Percentiles rank a stretch among this genome's conserved stretches.
Conservation (phyloP, 2,329 filamentous ascomycete species). For the Shiraia sp. region DNA sequence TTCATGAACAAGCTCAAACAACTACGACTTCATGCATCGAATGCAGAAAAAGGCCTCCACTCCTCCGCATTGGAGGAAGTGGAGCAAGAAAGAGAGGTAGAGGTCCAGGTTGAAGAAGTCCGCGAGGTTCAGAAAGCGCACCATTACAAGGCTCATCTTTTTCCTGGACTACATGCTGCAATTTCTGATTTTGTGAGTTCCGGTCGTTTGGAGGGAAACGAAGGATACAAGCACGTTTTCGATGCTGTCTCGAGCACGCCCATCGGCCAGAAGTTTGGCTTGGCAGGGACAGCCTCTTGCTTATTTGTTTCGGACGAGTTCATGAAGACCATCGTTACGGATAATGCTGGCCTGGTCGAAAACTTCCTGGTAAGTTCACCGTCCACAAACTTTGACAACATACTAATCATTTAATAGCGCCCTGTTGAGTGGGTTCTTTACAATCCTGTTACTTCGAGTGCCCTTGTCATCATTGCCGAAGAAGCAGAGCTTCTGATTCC, state of each 20-base stretch:
- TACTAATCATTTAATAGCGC: slow-evolving; percentile 23
- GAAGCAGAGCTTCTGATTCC: slow-evolving; percentile 61
- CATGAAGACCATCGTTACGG: slow-evolving; percentile 46
- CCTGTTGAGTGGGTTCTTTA: slow-evolving; percentile 17
- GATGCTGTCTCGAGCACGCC: slow-evolving; percentile 43
- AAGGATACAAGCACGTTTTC: slow-evolving; percentile 48
- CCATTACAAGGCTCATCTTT: slow-evolving; percentile 47
- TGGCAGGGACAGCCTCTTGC: slow-evolving; percentile 15
- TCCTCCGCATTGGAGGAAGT: slow-evolving; percentile 61
- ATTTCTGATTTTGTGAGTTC: slow-evolving; percentile 39
- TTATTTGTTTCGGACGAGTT: slow-evolving; percentile 54
- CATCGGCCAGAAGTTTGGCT: slow-evolving; percentile 37
- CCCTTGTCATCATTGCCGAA: slow-evolving; percentile 62
- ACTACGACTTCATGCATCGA: slow-evolving; percentile 33
- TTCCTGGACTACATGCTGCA: slow-evolving; percentile 52
- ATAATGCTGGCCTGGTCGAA: slow-evolving; percentile 42
- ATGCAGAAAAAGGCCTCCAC: slow-evolving; percentile 16
- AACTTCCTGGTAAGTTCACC: slow-evolving; percentile 44
- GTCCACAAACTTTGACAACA: slow-evolving; percentile 52
- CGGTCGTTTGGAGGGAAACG: slow-evolving; percentile 41
- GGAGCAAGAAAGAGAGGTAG: slow-evolving; percentile 61
- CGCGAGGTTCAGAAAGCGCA: slow-evolving; percentile 56
- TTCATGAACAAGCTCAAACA: slow-evolving; percentile 43
- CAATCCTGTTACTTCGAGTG: slow-evolving; percentile 50
- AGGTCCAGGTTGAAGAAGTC: slow-evolving; percentile 60